Evolutionary conservation across 2,329 filamentous ascomycete genomes (phyloP).

Genomic region (Monascus ruber): DNA sequence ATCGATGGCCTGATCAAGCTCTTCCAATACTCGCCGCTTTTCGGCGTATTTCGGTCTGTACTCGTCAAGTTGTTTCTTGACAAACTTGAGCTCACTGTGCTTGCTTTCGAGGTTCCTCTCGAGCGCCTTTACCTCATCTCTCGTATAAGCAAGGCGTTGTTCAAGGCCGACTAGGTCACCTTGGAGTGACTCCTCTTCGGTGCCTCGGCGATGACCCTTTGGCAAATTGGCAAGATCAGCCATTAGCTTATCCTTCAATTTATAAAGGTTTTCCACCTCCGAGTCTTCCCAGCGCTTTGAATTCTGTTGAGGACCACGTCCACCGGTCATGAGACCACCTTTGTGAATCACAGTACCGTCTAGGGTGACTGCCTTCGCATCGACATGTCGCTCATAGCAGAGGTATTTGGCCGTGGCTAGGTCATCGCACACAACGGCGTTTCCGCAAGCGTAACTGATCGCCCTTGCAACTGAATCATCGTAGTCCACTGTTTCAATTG

Average conservation of each 20-base stretch:
- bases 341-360: conserved; percentile 98
- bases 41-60: conserved; percentile 67
- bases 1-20: conserved; percentile 45
- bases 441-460: conserved; percentile 89
- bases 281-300: conserved; percentile 81
- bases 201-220: conserved; percentile 60
- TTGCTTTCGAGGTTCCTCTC: conserved; percentile 78
- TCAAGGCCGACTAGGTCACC: conserved; percentile 71
- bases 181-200: conserved; percentile 69
- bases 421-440: conserved; percentile 86
- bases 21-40: conserved; percentile 57
- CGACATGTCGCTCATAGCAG: conserved; percentile 71
- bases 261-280: conserved; percentile 75
- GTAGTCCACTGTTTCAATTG: conserved; percentile 93
- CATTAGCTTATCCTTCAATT: conserved; percentile 61
- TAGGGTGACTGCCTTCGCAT: conserved; percentile 86
- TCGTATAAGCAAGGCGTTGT: conserved; percentile 58
- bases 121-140: conserved; percentile 65
- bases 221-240: conserved; percentile 71
- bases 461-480: conserved; percentile 79
- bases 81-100: conserved; percentile 65
- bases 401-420: conserved; percentile 78
- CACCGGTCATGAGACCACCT: conserved; percentile 91
- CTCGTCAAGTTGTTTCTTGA: conserved; percentile 61
- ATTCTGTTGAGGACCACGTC: conserved; percentile 64